These are phyloP conservation scores for Davidsoniella australis DNA, from an alignment of 2,329 filamentous ascomycete genomes.

Conservation along the genomic window DNA sequence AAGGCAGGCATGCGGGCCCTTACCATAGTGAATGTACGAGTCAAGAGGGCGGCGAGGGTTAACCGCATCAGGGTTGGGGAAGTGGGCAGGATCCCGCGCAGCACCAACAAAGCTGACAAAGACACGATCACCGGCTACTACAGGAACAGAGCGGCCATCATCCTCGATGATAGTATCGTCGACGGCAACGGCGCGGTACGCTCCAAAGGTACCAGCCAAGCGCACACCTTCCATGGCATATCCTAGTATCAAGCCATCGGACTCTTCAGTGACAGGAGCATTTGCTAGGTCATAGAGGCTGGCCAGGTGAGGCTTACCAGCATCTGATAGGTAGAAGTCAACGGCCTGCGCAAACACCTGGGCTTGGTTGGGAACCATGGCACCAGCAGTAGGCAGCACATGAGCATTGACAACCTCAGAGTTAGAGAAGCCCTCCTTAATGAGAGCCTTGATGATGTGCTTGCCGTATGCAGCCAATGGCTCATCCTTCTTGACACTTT, in stretches of 20 bases:
- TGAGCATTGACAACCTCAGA: slow-evolving; percentile 56
- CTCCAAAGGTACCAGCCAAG: slow-evolving; percentile 43
- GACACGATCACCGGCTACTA: slow-evolving; percentile 41
- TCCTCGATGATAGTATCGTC: slow-evolving; percentile 27
- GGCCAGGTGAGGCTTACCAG: slow-evolving; percentile 36
- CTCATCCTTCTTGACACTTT: slow-evolving; percentile 31
- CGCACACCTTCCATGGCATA: slow-evolving; percentile 59
- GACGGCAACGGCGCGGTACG: slow-evolving; percentile 37
- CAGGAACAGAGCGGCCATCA: slow-evolving; percentile 30
- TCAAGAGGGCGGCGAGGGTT: slow-evolving; percentile 46
- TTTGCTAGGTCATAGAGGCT: slow-evolving; percentile 44
- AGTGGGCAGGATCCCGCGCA: slow-evolving; percentile 37
- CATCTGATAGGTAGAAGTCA: slow-evolving; percentile 51
- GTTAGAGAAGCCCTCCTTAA: slow-evolving; percentile 43
- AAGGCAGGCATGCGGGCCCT: slow-evolving; percentile 45
- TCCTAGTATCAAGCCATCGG: slow-evolving; percentile 46
- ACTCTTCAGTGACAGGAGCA: slow-evolving; percentile 34
- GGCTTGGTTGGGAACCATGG: slow-evolving; percentile 54
- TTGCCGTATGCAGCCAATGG: slow-evolving; percentile 46
- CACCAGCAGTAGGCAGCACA: slow-evolving; percentile 48
- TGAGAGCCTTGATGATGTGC: slow-evolving; percentile 45
- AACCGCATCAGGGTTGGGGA: slow-evolving; percentile 43
- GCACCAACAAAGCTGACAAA: slow-evolving; percentile 46
- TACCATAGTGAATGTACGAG: slow-evolving; percentile 46
- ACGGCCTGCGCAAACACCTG: slow-evolving; percentile 57